These are phyloP conservation scores for Kodamaea ohmeri DNA, from an alignment of 1,139 yeast species.

Conservation along the genomic window DNA sequence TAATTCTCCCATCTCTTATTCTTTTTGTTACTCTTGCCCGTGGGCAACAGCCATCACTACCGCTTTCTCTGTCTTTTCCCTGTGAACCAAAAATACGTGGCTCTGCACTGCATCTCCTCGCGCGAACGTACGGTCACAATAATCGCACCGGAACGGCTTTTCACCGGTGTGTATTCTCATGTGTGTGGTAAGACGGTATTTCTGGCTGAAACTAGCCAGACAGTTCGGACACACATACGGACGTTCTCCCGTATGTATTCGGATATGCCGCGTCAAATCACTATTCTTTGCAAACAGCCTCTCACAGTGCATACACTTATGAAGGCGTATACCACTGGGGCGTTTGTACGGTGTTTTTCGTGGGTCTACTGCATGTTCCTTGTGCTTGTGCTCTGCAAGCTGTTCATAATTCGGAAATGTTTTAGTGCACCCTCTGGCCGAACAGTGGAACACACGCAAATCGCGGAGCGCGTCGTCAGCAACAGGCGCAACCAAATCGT, in stretches of 20 bases:
- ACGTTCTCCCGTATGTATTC: slow-evolving; percentile 29
- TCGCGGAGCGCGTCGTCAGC: slow-evolving; percentile 11
- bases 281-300: slow-evolving; percentile 22
- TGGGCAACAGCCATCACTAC: slow-evolving; percentile 3
- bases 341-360: slow-evolving; percentile 16
- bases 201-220: slow-evolving; percentile 24
- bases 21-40: background rate
- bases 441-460: slow-evolving; percentile 17
- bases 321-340: slow-evolving; percentile 17
- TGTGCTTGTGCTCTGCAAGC: slow-evolving; percentile 13
- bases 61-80: slow-evolving; percentile 9
- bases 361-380: slow-evolving; percentile 11
- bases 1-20: background rate
- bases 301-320: slow-evolving; percentile 21
- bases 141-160: slow-evolving; percentile 25
- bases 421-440: slow-evolving; percentile 13
- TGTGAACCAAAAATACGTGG: slow-evolving; percentile 21
- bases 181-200: slow-evolving; percentile 28
- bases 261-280: slow-evolving; percentile 25
- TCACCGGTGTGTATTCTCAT: slow-evolving; percentile 28
- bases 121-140: slow-evolving; percentile 26
- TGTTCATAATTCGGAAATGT: slow-evolving; percentile 14
- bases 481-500: slow-evolving; percentile 10
- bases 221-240: slow-evolving; percentile 25
- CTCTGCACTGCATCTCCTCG: slow-evolving; percentile 30